Conservation (phyloP, 2,329 filamentous ascomycete genomes). For the Aspergillus glaucus region DNA sequence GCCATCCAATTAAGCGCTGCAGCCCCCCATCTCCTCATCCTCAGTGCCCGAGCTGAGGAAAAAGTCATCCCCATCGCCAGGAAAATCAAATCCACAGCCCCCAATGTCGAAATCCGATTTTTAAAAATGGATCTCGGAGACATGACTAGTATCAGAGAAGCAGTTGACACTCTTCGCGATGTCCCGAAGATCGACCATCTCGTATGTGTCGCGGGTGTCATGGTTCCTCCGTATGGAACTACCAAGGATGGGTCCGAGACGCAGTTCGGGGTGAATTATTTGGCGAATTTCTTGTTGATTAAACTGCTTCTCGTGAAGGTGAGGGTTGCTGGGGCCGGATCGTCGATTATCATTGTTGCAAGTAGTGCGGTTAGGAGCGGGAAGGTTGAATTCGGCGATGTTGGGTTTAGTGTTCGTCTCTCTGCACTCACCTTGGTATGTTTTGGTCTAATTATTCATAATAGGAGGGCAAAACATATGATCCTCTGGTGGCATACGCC, state of each 20-base stretch:
- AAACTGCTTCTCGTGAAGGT: neutral
- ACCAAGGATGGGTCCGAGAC: slow-evolving; percentile 26
- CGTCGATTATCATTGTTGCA: neutral
- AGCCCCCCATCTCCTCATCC: neutral
- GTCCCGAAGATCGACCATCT: slow-evolving; percentile 15
- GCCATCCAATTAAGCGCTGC: neutral
- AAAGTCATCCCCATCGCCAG: neutral
- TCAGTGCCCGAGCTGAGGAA: neutral
- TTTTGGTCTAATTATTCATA: neutral
- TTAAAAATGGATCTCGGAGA: neutral
- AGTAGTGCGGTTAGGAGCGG: neutral
- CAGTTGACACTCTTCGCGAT: slow-evolving; percentile 6
- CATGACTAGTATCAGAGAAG: neutral
- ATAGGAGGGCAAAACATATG: slow-evolving; percentile 33
- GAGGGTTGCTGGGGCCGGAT: neutral
- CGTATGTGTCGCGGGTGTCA: slow-evolving; percentile 14
- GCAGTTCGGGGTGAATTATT: slow-evolving; percentile 45
- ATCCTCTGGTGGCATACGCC: slow-evolving; percentile 42
- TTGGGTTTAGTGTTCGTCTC: neutral
- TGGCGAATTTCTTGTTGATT: slow-evolving; percentile 40
- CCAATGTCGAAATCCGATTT: neutral
- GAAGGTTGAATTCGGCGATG: neutral
- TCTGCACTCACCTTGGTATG: neutral
- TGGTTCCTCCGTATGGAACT: slow-evolving; percentile 14
- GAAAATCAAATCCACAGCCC: neutral